Evolutionary conservation across 148 eudicot genomes (phyloP), one percentile per base, ranked within the genome.

Genomic region (Nyssa sinensis): DNA sequence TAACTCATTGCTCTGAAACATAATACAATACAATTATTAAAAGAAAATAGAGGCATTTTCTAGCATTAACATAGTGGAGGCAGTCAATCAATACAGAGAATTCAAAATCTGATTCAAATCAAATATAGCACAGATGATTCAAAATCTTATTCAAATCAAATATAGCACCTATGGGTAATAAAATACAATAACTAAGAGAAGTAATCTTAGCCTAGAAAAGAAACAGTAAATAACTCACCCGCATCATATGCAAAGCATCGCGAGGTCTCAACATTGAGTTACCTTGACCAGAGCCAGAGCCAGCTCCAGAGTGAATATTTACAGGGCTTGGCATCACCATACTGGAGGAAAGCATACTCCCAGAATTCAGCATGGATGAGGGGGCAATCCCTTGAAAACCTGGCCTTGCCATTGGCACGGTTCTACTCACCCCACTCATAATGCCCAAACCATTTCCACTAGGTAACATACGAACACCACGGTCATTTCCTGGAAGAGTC

Each of bases 211-310:
- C 37, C 31, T 30, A 62, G 67, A 49, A 55, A 41, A 0, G 53
- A 67, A 71, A 10, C 17, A 66, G 55, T 27, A 47, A 30, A 69
- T 30, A 69, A 75, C 93, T 82, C 79, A 94, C 98, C 84, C 90
- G 83, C 79, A 82, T 82, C 78, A 84, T 77, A 75, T 88, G 91
- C 74, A 83, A 68, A 72, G 88, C 33, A 67, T 88, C 97, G 80
- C 84, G 93, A 75, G 92, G 82, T 82, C 96, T 87, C 70, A 85
- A 73, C 75, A 84, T 72, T 39, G 89, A 80, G 78, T 85, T 91
- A 60, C 91, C 95, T 35, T 87, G 94, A 70, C 80, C 83, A 81
- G 91, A 51, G 62, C 80, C 83, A 81, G 91, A 51, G 62, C 84
- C 79, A 62, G 81, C 78, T 73, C 89, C 98, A 75, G 97, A 51